These are phyloP conservation scores for Mucor lusitanicus DNA, from an alignment of 371 early-diverging fungal species.

Conservation along the genomic window DNA sequence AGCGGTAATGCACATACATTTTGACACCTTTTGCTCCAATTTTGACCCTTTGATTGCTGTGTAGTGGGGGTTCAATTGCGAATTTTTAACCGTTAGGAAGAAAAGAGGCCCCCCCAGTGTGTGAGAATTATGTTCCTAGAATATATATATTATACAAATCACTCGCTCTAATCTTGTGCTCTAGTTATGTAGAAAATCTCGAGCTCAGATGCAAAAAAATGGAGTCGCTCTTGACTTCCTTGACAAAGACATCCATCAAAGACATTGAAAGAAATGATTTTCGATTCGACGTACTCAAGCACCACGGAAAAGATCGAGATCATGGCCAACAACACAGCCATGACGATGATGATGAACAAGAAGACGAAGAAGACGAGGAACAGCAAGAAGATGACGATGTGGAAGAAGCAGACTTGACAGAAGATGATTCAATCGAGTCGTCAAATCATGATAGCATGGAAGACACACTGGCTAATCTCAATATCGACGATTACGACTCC, in stretches of 20 bases:
- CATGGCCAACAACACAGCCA: not conserved
- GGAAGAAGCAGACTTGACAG: conserved; percentile 4
- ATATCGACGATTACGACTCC: conserved; percentile 45
- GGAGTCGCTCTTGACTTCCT: conserved; percentile 37
- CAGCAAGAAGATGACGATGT: conserved; percentile 12
- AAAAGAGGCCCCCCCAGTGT: conserved; percentile 56
- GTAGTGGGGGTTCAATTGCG: conserved; percentile 54
- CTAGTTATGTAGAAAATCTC: conserved; percentile 47
- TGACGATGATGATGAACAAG: conserved; percentile 17
- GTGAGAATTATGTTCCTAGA: conserved; percentile 23
- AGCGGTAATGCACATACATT: conserved; percentile 34
- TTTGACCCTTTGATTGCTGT: not conserved
- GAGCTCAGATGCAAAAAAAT: conserved; percentile 51
- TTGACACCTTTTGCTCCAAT: not conserved
- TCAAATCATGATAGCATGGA: conserved; percentile 8
- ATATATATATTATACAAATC: not conserved
- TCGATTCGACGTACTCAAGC: conserved; percentile 9
- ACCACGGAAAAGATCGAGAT: not conserved
- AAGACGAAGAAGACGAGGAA: conserved; percentile 27
- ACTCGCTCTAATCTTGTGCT: not conserved
- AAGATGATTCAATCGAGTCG: conserved; percentile 7
- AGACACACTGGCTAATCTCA: conserved; percentile 26
- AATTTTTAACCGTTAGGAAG: conserved; percentile 49
- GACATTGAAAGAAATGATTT: conserved; percentile 45
- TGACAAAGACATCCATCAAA: conserved; percentile 42